Evolutionary conservation across 1,284 basidiomycete genomes (phyloP), one percentile per base, ranked within the genome.

Genomic region (Austroboletus novae-zelandiae): DNA sequence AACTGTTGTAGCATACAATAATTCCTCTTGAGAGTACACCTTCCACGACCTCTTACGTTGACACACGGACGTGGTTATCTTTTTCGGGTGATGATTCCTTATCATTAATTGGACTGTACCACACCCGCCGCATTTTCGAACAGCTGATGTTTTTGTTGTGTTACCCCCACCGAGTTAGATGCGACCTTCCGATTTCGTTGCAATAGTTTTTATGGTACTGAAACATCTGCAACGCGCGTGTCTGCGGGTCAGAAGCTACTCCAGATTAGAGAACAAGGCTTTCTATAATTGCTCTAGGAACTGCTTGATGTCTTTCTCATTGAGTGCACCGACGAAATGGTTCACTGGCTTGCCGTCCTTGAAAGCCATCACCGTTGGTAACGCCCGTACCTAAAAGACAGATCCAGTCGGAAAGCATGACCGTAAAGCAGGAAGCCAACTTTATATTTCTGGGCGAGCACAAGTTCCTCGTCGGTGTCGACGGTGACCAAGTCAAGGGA

Each of bases 281-380:
- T 27, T 51, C 57, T 66, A 62, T 18, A 85, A 48, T 37, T 64
- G 61, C 49, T 73, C 66, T 42, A 87, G 59, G 58, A 85, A 85
- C 41, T 73, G 65, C 51, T 69, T 70, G 25, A 88, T 71, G 2
- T 68, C 71, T 27, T 60, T 54, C 57, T 81, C 78, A 11, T 75
- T 73, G 34, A 83, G 61, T 1, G 83, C 83, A 23, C 86, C 86
- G 8, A 81, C 69, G 61, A 89, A 89, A 44, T 80, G 72, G 42
- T 68, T 68, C 11, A 81, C 70, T 3, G 68, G 70, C 56, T 79
- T 59, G 15, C 85, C 86, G 40, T 82, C 76, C 49, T 73, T 77
- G 70, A 89, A 88, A 3, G 84, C 86, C 50, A 86, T 70, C 25
- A 90, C 84, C 0, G 87, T 90, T 2, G 86, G 86, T 14, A 89